Percentiles rank a stretch among this genome's conserved stretches.
These are phyloP conservation scores for Saccharomycopsis hybrid DNA, from an alignment of 1,139 yeast species.

Conservation along the genomic window DNA sequence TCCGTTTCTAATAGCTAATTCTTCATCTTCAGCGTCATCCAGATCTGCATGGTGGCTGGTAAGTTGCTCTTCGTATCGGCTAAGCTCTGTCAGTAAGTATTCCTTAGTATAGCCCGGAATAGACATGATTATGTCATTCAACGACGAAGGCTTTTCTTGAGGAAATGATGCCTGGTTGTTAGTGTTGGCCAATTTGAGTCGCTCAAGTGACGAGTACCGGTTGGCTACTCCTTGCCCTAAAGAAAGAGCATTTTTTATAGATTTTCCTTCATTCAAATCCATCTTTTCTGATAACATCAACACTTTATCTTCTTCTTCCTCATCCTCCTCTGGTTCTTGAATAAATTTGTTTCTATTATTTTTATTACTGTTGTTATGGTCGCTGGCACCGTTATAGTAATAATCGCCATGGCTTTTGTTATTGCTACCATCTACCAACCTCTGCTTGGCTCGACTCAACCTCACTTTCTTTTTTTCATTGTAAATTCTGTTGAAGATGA, in stretches of 20 bases:
- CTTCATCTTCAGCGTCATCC: constrained; percentile 5
- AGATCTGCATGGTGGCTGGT: background rate
- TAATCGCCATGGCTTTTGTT: no score
- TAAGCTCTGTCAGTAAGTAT: background rate
- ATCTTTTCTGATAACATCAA: background rate
- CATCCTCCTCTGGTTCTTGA: background rate
- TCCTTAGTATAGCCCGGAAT: constrained; percentile 12
- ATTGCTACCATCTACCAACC: no score
- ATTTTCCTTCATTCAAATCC: no score
- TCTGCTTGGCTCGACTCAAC: no score
- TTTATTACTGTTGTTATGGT: background rate
- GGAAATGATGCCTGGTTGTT: no score
- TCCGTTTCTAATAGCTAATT: background rate
- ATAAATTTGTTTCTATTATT: no score
- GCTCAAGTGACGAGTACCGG: no score
- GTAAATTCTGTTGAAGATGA: constrained; percentile 16
- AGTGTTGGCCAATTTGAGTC: background rate
- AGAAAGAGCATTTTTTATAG: no score
- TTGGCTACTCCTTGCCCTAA: no score
- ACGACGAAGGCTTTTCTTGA: no score
- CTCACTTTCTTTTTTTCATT: constrained; percentile 13
- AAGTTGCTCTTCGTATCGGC: background rate
- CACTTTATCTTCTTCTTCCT: constrained; percentile 3
- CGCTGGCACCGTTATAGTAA: background rate
- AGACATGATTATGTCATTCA: constrained; percentile 14